A percentile compares a stretch with the other conserved stretches of the same genome.
These are phyloP conservation scores for Senecio squalidus DNA, from an alignment of 140 eudicot genomes.

Conservation along the genomic window DNA sequence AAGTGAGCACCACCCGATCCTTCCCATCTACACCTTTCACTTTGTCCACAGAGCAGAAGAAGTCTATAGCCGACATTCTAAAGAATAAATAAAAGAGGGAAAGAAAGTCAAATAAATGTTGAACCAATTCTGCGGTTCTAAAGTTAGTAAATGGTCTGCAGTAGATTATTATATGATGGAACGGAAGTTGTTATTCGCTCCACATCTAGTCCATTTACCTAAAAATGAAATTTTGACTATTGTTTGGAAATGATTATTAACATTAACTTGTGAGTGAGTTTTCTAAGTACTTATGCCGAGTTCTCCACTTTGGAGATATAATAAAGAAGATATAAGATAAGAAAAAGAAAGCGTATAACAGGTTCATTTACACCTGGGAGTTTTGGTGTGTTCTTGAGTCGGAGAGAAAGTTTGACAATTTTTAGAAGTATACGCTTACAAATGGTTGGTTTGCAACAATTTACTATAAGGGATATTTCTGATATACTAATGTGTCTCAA, in stretches of 20 bases:
- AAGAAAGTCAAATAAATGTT: background rate
- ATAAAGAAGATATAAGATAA: no score
- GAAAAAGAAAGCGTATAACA: no score
- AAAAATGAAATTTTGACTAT: background rate
- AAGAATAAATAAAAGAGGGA: conserved; percentile 1
- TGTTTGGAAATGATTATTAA: background rate
- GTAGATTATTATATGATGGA: background rate
- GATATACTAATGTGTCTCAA: background rate
- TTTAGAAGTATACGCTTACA: no score
- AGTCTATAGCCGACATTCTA: conserved; percentile 98
- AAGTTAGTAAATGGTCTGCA: background rate
- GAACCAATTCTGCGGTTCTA: background rate
- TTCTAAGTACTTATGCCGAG: background rate
- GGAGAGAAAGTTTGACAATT: no score
- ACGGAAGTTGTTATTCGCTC: background rate
- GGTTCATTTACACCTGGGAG: no score
- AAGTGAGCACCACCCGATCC: conserved; percentile 80
- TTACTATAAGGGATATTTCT: no score
- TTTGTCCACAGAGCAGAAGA: conserved; percentile 94
- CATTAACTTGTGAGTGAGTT: background rate
- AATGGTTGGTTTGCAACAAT: no score
- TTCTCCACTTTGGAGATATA: no score
- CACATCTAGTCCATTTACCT: background rate
- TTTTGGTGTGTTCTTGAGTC: no score
- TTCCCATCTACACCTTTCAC: conserved; percentile 93